Base-by-base conservation (phyloP, 139 green algal genomes). In the Nannochloris sp. region DNA sequence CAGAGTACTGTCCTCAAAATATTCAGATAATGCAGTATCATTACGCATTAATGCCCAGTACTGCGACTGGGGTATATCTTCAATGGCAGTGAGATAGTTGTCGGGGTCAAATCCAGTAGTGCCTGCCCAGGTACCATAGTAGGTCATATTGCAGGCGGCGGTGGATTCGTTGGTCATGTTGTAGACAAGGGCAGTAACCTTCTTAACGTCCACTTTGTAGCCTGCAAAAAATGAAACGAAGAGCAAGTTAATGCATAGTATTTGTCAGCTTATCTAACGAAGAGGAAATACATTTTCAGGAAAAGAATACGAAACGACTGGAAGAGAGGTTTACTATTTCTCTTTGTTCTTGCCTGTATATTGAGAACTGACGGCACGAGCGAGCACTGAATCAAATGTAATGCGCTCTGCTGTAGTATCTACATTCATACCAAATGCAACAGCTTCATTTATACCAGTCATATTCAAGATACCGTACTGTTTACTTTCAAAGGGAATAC, bases 371-470 rank as follows among this genome's bases (percentile, higher is more conserved):
- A 75, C 25, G 38, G 68, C 13, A 23, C 68, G 61, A 4, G 13
- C 25, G 6, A 70, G 24, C 23, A n/a, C 15, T 1, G 68, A 61
- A 35, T 75, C 68, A n/a, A 60, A 75, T n/a, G 47, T 29, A 32
- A 48, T 46, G 29, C 30, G 54, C 24, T 47, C 8, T 10, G 19
- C 24, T n/a, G 3, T 56, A 6, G 32, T 24, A 6, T 65, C 29
- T 27, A 71, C 23, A 34, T 4, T 38, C 6, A 29, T 24, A 23
- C 37, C 54, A 19, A 59, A 30, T 12, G 63, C 32, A 30, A 64
- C 36, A 42, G 60, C 68, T 33, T 75, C 68, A 66, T 58, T 71
- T 30, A 65, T 54, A 37, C 68, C 68, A 35, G 68, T 75, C 19
- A 54, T 34, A 25, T 75, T 75, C 9, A 67, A 14, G 19, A 75